Percentiles rank a stretch among this genome's conserved stretches.
Evolutionary conservation across 306 rosid genomes (phyloP).

Genomic region (Ormosia emarginata): DNA sequence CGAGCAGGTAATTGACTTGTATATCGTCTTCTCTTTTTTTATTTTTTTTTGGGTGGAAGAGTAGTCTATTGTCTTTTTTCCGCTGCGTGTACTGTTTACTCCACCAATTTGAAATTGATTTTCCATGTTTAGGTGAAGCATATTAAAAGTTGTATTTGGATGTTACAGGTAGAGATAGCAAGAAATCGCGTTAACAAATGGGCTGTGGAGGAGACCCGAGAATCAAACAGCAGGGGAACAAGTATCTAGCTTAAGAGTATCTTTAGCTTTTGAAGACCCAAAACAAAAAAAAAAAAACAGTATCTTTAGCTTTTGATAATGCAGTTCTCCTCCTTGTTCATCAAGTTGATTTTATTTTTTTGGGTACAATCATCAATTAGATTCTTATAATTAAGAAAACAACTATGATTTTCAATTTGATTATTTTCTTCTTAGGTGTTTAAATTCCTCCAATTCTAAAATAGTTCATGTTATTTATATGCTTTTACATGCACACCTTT

Average conservation of each 20-base stretch:
- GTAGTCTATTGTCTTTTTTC: background rate
- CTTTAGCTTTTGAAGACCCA: background rate
- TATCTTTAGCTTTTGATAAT: too few relatives aligned
- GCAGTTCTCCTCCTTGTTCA: background rate
- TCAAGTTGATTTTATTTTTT: background rate
- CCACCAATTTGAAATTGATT: background rate
- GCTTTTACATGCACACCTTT: too few relatives aligned
- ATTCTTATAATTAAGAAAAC: background rate
- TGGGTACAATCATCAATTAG: too few relatives aligned
- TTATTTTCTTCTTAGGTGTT: background rate
- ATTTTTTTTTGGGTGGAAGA: background rate
- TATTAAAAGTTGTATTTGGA: background rate
- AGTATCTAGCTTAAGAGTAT: background rate
- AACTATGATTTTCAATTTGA: too few relatives aligned
- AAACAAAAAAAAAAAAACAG: too few relatives aligned
- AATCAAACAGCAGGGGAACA: background rate
- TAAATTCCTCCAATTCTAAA: background rate
- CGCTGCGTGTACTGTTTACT: background rate
- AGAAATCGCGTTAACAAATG: slow-evolving; percentile 25
- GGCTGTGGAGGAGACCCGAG: slow-evolving; percentile 7
- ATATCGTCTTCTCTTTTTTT: background rate
- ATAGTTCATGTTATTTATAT: too few relatives aligned
- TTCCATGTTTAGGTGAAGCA: background rate
- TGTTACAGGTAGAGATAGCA: slow-evolving; percentile 17
- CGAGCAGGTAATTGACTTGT: slow-evolving; percentile 33